Evolutionary conservation across 2,329 filamentous ascomycete species (phyloP), one percentile per base, ranked within the genome.

Genomic region (Penicillium paneum): DNA sequence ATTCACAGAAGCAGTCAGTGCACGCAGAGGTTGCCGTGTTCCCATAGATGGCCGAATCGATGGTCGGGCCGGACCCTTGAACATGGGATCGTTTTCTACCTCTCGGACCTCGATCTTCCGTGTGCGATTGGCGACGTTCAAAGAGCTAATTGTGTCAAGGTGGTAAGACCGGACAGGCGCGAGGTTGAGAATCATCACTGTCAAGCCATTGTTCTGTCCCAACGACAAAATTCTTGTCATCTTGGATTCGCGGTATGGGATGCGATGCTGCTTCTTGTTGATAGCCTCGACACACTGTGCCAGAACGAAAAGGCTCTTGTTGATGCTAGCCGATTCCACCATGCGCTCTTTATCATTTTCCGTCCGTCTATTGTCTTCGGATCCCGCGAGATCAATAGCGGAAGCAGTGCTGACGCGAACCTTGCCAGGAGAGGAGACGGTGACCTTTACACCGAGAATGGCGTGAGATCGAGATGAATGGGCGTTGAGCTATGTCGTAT

Each of bases 201-300:
- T 97, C 62, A 96, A 85, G 47, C 94, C 93, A 61, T 96, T 91
- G 76, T 97, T 97, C 76, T 97, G 93, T 3, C 93, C 93, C 8
- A 97, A 76, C 0, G 89, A 93, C 26, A 97, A 76, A 52, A 97
- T 97, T 43, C 93, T 84, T 0, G 94, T 97, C 93, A 97, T 97
- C 78, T 97, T 97, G 50, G 89, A 94, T 71, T 97, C 93, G 53
- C 93, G 83, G 71, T 96, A 97, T 0, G 94, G 93, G 66, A 97
- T 93, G 32, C 93, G 84, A 64, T 74, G 72, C 56, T 86, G 83
- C 66, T 86, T 86, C 69, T 84, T 85, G 67, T 88, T 89, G 69
- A 97, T 97, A 52, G 93, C 93, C 70, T 97, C 93, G 49, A 97
- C 93, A 66, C 93, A 97, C 71, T 96, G 91, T 40, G 91, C 93